Evolutionary conservation across 176 grass and related monocot genomes (phyloP).

Genomic region (Cocos nucifera): DNA sequence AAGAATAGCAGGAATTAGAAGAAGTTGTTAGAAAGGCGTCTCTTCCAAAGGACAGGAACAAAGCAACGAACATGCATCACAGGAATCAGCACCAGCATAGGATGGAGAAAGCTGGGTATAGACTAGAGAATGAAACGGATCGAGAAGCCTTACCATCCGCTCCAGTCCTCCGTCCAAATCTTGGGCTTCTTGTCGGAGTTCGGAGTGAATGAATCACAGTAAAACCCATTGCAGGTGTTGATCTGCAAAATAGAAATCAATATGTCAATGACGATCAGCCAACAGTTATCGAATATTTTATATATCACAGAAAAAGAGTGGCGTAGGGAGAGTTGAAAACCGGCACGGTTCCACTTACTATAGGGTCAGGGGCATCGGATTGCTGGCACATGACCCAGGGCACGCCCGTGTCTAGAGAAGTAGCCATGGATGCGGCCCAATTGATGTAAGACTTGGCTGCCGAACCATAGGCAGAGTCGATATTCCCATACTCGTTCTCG

Average conservation of each 20-base stretch:
- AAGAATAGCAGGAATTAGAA: too few relatives aligned
- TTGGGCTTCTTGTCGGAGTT: slow-evolving; percentile 70
- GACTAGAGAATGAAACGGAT: too few relatives aligned
- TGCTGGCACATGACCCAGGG: slow-evolving; percentile 99
- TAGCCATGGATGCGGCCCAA: slow-evolving; percentile 93
- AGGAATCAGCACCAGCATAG: too few relatives aligned
- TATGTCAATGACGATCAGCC: background rate
- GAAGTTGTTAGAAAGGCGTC: too few relatives aligned
- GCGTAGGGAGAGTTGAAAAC: too few relatives aligned
- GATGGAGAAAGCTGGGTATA: too few relatives aligned
- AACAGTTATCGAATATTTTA: background rate
- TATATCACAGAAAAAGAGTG: too few relatives aligned
- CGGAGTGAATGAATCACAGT: slow-evolving; percentile 92
- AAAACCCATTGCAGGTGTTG: slow-evolving; percentile 98
- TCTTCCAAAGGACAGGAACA: too few relatives aligned
- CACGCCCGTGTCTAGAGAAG: slow-evolving; percentile 85
- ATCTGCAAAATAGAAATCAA: slow-evolving; percentile 36
- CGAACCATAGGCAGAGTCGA: slow-evolving; percentile 45
- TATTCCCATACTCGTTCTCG: slow-evolving; percentile 97
- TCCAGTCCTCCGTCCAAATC: slow-evolving; percentile 97
- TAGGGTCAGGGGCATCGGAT: slow-evolving; percentile 66
- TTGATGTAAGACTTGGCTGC: slow-evolving; percentile 63
- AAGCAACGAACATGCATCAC: too few relatives aligned
- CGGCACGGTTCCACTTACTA: slow-evolving; percentile 28
- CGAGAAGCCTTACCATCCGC: slow-evolving; percentile 40